Base-by-base conservation (phyloP, 148 eudicot genomes). In the Vaccinium vitisidaea region DNA sequence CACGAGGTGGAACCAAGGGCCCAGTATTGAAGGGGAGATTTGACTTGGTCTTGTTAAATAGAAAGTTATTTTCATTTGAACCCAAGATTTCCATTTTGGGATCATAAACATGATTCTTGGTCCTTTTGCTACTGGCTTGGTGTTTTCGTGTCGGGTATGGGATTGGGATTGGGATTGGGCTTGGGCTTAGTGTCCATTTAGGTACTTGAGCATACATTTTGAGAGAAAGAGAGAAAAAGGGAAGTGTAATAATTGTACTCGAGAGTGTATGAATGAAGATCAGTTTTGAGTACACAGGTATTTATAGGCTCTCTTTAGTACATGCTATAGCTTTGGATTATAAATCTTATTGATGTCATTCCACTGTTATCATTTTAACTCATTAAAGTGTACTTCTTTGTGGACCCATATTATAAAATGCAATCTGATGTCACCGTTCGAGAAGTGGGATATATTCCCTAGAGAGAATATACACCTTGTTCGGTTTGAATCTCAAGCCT, bases 161-260 rank as follows among this genome's bases (percentile, higher is more conserved):
- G 13, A n/a, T 63, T 63, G 69, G 8, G 69, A n/a, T 63, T 63
- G 69, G 6, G 11, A 61, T 21, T n/a, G 11, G 4, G 69, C 4
- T 61, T 11, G 69, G 69, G 12, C 84, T 90, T 30, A 89, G 90
- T 2, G 84, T 80, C 92, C 90, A 88, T 87, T 89, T 39, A 4
- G 89, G 88, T 75, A 79, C 84, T 7, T 74, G 25, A 59, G 75
- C 15, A 55, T 56, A 67, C 85, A 74, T 73, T 32, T 70, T 18
- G 1, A 12, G 18, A 23, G 27, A 27, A 27, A 48, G 16, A 0
- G 54, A n/a, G 30, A 21, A 46, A 23, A 43, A 67, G 61, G 50
- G 16, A 69, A 49, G 6, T 58, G 5, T 58, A 16, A 7, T 58
- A 58, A 16, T 18, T 58, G 21, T 6, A 16, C 21, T 58, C 1